phyloP scores from a whole-genome alignment of 116 monocot species.

The Trichopus zeylanicus region DNA sequence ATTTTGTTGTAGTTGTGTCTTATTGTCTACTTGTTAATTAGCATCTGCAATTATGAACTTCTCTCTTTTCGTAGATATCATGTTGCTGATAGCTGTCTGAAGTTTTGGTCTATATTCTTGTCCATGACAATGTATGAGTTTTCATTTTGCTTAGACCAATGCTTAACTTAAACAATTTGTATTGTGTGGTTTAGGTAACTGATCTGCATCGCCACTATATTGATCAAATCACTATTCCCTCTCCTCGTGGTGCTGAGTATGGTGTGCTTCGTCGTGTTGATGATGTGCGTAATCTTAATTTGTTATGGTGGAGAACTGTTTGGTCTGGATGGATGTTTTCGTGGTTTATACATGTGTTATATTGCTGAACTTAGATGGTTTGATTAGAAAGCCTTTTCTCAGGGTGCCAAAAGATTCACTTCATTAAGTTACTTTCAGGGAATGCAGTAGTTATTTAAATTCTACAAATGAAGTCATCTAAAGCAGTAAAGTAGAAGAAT shows the following conservation, averaged over 20 bases:
- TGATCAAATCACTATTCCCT: constrained; percentile 95
- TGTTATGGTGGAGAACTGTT: not conserved
- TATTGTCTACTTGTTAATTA: not conserved
- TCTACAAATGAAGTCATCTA: too few species aligned
- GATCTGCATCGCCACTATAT: constrained; percentile 93
- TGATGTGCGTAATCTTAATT: constrained; percentile 55
- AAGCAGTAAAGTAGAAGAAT: too few species aligned
- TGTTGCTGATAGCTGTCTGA: too few species aligned
- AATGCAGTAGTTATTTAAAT: too few species aligned
- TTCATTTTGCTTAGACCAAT: not conserved
- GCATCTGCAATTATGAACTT: not conserved
- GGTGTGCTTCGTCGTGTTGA: constrained; percentile 86
- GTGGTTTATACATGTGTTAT: too few species aligned
- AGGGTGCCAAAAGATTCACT: too few species aligned
- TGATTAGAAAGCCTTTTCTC: too few species aligned
- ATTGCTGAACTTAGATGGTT: too few species aligned
- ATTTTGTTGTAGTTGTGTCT: constrained; percentile 2
- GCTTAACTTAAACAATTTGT: not conserved
- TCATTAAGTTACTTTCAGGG: too few species aligned
- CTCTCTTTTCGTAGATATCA: too few species aligned
- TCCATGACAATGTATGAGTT: not conserved
- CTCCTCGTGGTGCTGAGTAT: constrained; percentile 60
- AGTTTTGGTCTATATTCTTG: too few species aligned
- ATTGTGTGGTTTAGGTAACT: constrained; percentile 45
- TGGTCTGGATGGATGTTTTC: too few species aligned